Conservation (phyloP, 495 filamentous ascomycete genomes). For the Chaetomium cochliodes region DNA sequence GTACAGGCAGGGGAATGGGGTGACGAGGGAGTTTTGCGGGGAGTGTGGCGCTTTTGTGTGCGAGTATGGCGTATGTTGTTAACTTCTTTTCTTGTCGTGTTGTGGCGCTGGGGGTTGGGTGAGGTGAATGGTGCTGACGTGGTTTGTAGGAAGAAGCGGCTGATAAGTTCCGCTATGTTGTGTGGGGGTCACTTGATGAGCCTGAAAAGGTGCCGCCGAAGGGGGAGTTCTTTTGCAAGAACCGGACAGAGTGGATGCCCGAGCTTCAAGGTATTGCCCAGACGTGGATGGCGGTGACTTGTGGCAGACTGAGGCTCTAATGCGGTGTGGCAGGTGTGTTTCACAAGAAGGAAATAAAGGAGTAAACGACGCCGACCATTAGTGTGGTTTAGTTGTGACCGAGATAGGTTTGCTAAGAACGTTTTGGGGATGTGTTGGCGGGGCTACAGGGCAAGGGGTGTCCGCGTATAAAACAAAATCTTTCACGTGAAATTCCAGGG, state of each 20-base stretch:
- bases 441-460: no score
- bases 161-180: conserved; percentile 60
- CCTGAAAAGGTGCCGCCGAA: conserved; percentile 60
- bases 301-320: conserved; percentile 2
- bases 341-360: conserved; percentile 59
- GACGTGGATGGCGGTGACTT: neutral
- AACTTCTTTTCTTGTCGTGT: neutral
- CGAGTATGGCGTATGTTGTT: conserved; percentile 61
- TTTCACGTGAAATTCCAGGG: neutral
- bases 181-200: conserved; percentile 64
- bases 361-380: conserved; percentile 32
- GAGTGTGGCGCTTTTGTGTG: conserved; percentile 61
- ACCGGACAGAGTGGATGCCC: conserved; percentile 61
- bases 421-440: no score
- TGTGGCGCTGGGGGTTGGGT: neutral
- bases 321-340: conserved; percentile 47
- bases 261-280: conserved; percentile 52
- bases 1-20: conserved; percentile 33
- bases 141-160: conserved; percentile 50
- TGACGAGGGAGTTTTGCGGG: conserved; percentile 59
- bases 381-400: neutral
- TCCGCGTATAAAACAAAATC: no score
- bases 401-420: neutral
- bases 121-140: conserved; percentile 6
- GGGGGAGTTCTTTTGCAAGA: conserved; percentile 67